phyloP scores from a whole-genome alignment of 495 filamentous ascomycete species.

The Glonium stellatum region DNA sequence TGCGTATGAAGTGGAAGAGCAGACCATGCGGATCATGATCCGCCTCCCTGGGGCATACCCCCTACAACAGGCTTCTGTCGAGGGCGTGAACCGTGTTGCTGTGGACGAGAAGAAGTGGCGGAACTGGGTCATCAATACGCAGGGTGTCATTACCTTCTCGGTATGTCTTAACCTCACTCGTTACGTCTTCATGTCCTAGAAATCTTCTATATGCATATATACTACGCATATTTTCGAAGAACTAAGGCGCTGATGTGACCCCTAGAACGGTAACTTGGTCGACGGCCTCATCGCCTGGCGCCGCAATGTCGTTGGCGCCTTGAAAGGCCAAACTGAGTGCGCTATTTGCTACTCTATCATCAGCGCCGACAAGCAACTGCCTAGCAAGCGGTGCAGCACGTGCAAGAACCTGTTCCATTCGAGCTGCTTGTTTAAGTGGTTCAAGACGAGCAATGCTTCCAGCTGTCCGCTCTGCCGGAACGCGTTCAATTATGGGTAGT shows the following conservation, averaged over 20 bases:
- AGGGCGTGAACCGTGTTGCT: conserved; percentile 71
- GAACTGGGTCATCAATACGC: conserved; percentile 73
- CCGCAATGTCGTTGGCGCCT: conserved; percentile 71
- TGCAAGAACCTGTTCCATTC: conserved; percentile 94
- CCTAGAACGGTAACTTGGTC: conserved; percentile 65
- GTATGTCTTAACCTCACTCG: not conserved
- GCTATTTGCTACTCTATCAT: conserved; percentile 96
- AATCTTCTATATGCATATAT: too few species aligned
- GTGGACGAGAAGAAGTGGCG: conserved; percentile 87
- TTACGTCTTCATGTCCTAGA: too few species aligned
- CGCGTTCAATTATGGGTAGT: conserved; percentile 58
- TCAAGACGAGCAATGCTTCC: conserved; percentile 82
- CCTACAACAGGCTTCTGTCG: conserved; percentile 66
- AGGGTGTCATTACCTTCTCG: conserved; percentile 87
- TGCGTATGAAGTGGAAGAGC: conserved; percentile 80
- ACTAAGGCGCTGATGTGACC: conserved; percentile 30
- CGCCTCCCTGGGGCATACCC: conserved; percentile 74
- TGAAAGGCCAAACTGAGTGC: conserved; percentile 92
- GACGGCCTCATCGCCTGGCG: conserved; percentile 80
- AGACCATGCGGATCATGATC: conserved; percentile 69
- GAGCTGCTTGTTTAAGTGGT: conserved; percentile 88
- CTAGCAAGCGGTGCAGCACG: conserved; percentile 82
- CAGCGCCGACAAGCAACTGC: conserved; percentile 74
- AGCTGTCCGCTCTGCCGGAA: conserved; percentile 87
- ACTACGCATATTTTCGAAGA: too few species aligned